Percentiles rank a stretch among this genome's conserved stretches.
phyloP scores from a whole-genome alignment of 2,329 filamentous ascomycete genomes.

The Exophiala alcalophila region DNA sequence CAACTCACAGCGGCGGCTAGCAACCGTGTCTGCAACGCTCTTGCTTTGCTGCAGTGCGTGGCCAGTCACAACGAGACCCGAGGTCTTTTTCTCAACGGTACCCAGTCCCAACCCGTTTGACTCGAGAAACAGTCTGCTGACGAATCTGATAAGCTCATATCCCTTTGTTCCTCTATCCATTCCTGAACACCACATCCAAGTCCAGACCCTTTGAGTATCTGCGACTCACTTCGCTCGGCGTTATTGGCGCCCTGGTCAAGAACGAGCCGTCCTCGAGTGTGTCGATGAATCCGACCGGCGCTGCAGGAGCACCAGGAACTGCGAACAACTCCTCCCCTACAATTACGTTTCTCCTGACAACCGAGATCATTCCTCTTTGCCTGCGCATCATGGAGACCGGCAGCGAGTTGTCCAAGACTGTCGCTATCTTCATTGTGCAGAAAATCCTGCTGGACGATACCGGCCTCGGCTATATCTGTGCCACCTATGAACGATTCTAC shows the following conservation, averaged over 20 bases:
- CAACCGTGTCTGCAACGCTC: conserved; percentile 94
- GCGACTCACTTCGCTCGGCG: conserved; percentile 88
- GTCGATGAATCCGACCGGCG: conserved; percentile 27
- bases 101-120: conserved; percentile 11
- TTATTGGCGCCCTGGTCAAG: conserved; percentile 96
- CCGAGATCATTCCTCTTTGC: conserved; percentile 96
- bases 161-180: conserved; percentile 94
- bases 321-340: conserved; percentile 71
- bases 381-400: conserved; percentile 99
- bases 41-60: conserved; percentile 93
- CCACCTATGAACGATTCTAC: conserved; percentile 97
- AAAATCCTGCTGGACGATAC: conserved; percentile 98
- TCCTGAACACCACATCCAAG: conserved; percentile 98
- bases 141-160: conserved; percentile 73
- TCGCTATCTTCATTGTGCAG: conserved; percentile 98
- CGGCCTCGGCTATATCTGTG: conserved; percentile 95
- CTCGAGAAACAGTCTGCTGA: conserved; percentile 3
- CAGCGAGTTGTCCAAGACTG: conserved; percentile 96
- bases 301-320: conserved; percentile 17
- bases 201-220: conserved; percentile 97
- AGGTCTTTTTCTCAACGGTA: conserved; percentile 89
- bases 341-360: conserved; percentile 97
- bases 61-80: conserved; percentile 96
- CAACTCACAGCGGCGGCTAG: conserved; percentile 96
- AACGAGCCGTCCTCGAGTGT: conserved; percentile 61